A percentile compares a stretch with the other conserved stretches of the same genome.
Conservation (phyloP, 345 rosid species). For the Mallotus nudiflorus region DNA sequence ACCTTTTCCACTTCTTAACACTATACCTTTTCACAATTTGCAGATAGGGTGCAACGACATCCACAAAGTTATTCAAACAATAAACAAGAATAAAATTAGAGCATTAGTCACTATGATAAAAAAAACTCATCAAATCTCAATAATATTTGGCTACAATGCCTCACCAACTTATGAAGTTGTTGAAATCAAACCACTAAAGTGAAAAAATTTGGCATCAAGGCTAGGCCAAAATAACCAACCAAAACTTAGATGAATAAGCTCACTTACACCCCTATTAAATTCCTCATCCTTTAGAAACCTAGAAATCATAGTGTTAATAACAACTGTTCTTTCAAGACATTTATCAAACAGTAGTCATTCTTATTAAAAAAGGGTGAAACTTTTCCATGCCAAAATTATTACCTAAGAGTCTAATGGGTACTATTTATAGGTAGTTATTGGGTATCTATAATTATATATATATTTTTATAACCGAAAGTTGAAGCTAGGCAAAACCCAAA, state of each 20-base stretch:
- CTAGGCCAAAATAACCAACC: slow-evolving; percentile 14
- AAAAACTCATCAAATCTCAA: not conserved
- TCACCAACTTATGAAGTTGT: not conserved
- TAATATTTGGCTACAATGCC: not conserved
- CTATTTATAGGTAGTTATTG: too few relatives aligned
- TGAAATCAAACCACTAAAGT: slow-evolving; percentile 6
- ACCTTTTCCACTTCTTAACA: not conserved
- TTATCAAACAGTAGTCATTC: too few relatives aligned
- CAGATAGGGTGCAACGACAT: not conserved
- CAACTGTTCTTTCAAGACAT: slow-evolving; percentile 26
- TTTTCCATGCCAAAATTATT: too few relatives aligned
- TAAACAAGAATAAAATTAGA: not conserved
- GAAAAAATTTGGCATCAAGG: too few relatives aligned
- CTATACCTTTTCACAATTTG: not conserved
- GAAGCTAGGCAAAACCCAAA: too few relatives aligned
- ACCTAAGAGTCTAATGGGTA: too few relatives aligned
- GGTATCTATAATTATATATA: too few relatives aligned
- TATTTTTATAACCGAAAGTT: too few relatives aligned
- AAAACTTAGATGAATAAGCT: slow-evolving; percentile 16
- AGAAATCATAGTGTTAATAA: slow-evolving; percentile 26
- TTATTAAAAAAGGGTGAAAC: too few relatives aligned
- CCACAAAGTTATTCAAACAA: not conserved
- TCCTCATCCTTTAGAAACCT: slow-evolving; percentile 28
- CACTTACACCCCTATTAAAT: slow-evolving; percentile 11
- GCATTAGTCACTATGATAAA: not conserved